Conservation (phyloP, 352 stramenopile species). For the Pythium folliculosum region DNA sequence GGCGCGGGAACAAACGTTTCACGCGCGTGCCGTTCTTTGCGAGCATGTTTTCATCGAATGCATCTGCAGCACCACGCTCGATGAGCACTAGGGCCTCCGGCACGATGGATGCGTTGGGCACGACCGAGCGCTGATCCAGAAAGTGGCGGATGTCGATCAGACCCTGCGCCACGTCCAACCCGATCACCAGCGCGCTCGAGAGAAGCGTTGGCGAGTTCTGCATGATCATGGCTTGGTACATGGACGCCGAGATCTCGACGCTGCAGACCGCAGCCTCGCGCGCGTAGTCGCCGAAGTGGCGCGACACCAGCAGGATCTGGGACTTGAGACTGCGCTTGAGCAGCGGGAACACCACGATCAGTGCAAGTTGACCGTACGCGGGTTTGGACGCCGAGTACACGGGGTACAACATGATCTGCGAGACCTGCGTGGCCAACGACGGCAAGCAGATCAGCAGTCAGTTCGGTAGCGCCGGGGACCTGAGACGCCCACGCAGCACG, state of each 20-base stretch:
- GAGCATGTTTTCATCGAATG: too few relatives aligned
- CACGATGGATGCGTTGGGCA: not conserved
- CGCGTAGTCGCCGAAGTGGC: not conserved
- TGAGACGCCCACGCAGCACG: not conserved
- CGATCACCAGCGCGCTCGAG: slow-evolving; percentile 19
- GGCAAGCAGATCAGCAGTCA: not conserved
- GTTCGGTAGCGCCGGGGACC: not conserved
- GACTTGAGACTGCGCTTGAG: not conserved
- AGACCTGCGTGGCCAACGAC: not conserved
- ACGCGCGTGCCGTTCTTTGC: too few relatives aligned
- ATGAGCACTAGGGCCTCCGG: too few relatives aligned
- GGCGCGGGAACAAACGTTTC: too few relatives aligned
- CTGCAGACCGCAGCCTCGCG: not conserved
- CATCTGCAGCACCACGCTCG: too few relatives aligned
- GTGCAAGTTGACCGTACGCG: not conserved
- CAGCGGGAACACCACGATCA: not conserved
- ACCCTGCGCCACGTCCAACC: slow-evolving; percentile 16
- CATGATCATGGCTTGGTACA: slow-evolving; percentile 28
- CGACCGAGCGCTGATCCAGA: too few relatives aligned
- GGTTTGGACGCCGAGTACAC: not conserved
- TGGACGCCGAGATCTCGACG: slow-evolving; percentile 7
- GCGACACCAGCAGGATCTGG: not conserved
- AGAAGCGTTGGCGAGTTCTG: slow-evolving; percentile 17
- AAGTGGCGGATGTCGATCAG: not conserved
- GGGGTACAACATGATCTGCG: not conserved